Evolutionary conservation across 1,284 basidiomycete species (phyloP), one percentile per base, ranked within the genome.

Genomic region (Sporisorium iseilematis-ciliati): DNA sequence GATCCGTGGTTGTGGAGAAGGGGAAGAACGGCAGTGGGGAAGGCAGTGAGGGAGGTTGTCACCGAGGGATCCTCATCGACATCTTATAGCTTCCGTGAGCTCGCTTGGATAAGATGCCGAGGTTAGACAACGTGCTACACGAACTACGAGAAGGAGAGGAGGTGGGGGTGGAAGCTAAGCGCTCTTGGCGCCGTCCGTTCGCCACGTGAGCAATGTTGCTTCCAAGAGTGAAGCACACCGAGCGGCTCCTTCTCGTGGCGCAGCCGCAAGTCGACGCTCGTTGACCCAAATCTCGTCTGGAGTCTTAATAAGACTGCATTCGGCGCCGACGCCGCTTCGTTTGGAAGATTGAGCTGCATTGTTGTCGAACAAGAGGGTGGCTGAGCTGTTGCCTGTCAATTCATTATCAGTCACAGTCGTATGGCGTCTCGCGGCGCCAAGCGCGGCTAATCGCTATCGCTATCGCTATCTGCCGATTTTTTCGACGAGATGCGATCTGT

Each of bases 121-220:
- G 29, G 29, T 18, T 12, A 40, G 21, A 42, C 26, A 12, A 29
- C 11, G 40, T 2, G 42, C 51, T 53, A 7, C 14, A 29, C 18
- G 42, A 10, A 45, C n/a, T 25, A 41, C 29, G 26, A 54, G 4
- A 35, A 21, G 20, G 42, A n/a, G 21, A 16, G 35, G 23, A n/a
- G 25, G 55, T 23, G 18, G 21, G 35, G 6, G 26, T 26, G 18
- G 21, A 26, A 11, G 16, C 40, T 38, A 43, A 31, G 41, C 57
- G 57, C 57, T n/a, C 16, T 50, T 42, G 21, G 29, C 57, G 57
- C 57, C 57, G 6, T 41, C 23, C 16, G 2, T 26, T 6, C 12
- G 33, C 51, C 38, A 29, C 38, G 20, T 33, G 50, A 49, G 29
- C 2, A 48, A 18, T 7, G 46, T 29, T 26, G 26, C 26, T 49